These are phyloP conservation scores for Penicillium crustosum DNA, from an alignment of 2,329 filamentous ascomycete genomes.

Conservation along the genomic window DNA sequence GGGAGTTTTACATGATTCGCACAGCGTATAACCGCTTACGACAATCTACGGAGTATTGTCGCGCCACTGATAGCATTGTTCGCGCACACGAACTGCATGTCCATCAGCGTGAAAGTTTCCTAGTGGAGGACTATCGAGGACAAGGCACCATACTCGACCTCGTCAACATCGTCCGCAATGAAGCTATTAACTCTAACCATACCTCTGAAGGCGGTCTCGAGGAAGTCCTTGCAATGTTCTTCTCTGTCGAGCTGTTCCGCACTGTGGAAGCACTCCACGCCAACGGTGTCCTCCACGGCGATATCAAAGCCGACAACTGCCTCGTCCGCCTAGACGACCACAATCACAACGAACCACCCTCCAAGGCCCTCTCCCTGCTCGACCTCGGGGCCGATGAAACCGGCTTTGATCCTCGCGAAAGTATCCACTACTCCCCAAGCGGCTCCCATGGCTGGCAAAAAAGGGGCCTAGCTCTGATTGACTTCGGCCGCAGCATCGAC, in stretches of 20 bases:
- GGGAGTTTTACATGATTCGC: constrained; percentile 97
- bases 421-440: constrained; percentile 65
- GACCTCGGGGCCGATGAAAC: constrained; percentile 26
- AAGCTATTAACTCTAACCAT: constrained; percentile 52
- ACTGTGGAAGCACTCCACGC: constrained; percentile 84
- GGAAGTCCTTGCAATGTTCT: constrained; percentile 91
- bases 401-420: constrained; percentile 28
- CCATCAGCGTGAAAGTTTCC: constrained; percentile 84
- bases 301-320: constrained; percentile 94
- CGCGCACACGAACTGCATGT: constrained; percentile 87
- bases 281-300: constrained; percentile 80
- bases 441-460: constrained; percentile 75
- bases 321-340: constrained; percentile 73
- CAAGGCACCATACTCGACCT: constrained; percentile 95
- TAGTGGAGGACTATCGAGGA: constrained; percentile 81
- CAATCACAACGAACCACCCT: constrained; percentile 29
- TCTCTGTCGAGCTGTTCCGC: constrained; percentile 84
- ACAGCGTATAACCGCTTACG: constrained; percentile 75
- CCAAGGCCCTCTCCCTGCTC: constrained; percentile 30
- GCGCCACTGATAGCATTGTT: constrained; percentile 75
- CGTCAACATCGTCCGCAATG: constrained; percentile 78
- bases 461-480: constrained; percentile 83
- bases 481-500: constrained; percentile 93
- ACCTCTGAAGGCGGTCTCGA: constrained; percentile 70
- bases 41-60: constrained; percentile 54